A percentile compares a stretch with the other conserved stretches of the same genome.
These are phyloP conservation scores for Pugionium dolabratum DNA, from an alignment of 345 rosid species.

Conservation along the genomic window DNA sequence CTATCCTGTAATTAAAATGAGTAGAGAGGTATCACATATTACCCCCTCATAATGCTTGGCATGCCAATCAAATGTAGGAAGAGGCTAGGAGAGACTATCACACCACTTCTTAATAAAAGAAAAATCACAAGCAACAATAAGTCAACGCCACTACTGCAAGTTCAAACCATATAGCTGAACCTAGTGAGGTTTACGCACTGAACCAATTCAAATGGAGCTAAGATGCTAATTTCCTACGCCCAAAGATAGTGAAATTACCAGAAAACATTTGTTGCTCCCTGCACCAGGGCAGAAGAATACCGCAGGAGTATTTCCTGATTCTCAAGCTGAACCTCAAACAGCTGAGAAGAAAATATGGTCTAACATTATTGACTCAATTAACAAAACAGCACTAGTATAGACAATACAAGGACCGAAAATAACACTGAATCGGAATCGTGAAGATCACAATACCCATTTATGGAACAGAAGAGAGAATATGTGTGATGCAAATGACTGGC, in stretches of 20 bases:
- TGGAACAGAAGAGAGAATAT: conserved; percentile 85
- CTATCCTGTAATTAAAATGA: conserved; percentile 65
- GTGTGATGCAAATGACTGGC: conserved; percentile 94
- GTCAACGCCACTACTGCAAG: no score
- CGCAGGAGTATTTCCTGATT: conserved; percentile 75
- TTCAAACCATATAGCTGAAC: neutral
- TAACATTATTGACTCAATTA: neutral
- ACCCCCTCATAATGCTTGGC: no score
- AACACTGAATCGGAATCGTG: neutral
- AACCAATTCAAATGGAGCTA: neutral
- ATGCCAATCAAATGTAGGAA: no score
- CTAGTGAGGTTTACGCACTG: neutral
- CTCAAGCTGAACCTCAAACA: conserved; percentile 80
- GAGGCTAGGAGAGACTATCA: neutral
- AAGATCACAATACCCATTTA: conserved; percentile 69
- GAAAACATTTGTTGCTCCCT: conserved; percentile 96
- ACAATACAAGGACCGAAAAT: conserved; percentile 8
- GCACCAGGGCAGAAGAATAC: conserved; percentile 94
- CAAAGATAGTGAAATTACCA: conserved; percentile 54
- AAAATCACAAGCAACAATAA: neutral
- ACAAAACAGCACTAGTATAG: no score
- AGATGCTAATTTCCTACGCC: conserved; percentile 1
- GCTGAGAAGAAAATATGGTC: conserved; percentile 48
- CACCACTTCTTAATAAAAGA: conserved; percentile 1
- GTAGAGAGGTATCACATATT: neutral